Evolutionary conservation across 1,284 basidiomycete species (phyloP).

Genomic region (Fomitopsis palustris): DNA sequence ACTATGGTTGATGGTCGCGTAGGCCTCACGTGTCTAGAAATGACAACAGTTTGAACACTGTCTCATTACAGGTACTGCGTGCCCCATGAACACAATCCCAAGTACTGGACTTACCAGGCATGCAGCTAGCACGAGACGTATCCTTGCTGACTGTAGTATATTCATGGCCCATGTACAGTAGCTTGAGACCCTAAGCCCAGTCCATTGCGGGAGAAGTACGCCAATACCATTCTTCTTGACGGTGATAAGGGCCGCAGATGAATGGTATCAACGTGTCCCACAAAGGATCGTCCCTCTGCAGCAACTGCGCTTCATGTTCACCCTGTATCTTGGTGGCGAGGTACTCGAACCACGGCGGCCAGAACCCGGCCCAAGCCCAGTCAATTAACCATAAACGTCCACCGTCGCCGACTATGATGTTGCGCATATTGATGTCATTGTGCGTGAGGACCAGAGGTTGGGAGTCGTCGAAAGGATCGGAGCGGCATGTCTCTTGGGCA

Average conservation of each 20-base stretch:
- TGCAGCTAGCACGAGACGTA: too few relatives aligned
- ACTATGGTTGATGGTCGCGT: too few relatives aligned
- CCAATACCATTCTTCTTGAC: background rate
- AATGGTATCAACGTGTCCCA: background rate
- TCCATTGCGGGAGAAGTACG: background rate
- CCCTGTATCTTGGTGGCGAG: background rate
- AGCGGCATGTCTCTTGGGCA: background rate
- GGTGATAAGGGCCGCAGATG: background rate
- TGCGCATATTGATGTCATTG: constrained; percentile 22
- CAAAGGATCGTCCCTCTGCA: background rate
- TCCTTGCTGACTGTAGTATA: too few relatives aligned
- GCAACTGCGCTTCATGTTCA: background rate
- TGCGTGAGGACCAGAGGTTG: constrained; percentile 28
- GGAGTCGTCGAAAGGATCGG: constrained; percentile 16
- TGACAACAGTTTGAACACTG: too few relatives aligned
- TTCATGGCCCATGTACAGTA: too few relatives aligned
- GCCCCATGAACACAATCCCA: too few relatives aligned
- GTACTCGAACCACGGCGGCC: constrained; percentile 29
- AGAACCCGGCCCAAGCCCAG: constrained; percentile 27
- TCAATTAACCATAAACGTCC: constrained; percentile 28
- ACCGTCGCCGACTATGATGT: constrained; percentile 24
- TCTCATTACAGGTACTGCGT: too few relatives aligned
- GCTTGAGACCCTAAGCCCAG: too few relatives aligned
- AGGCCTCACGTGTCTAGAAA: too few relatives aligned
- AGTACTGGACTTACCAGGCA: too few relatives aligned